Evolutionary conservation across 495 filamentous ascomycete species (phyloP).

Genomic region (Pyrenula aspistea): DNA sequence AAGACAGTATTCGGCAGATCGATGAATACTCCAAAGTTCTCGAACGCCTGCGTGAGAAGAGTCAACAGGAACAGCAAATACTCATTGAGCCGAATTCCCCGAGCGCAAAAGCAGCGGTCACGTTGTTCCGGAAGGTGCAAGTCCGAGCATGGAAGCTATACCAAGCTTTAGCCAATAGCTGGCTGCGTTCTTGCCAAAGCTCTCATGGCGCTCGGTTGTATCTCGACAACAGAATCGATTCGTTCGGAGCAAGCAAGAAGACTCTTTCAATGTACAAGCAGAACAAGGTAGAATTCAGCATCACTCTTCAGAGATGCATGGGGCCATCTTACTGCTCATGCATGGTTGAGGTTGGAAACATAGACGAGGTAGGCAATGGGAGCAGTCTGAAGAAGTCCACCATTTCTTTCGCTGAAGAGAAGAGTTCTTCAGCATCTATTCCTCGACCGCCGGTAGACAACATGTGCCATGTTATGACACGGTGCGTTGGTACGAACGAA

Average conservation of each 20-base stretch:
- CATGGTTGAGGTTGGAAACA: not conserved
- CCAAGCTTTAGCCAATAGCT: not conserved
- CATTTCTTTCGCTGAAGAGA: no score
- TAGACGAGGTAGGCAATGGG: not conserved
- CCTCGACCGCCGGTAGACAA: not conserved
- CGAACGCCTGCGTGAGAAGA: not conserved
- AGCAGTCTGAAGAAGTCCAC: not conserved
- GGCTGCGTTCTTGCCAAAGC: not conserved
- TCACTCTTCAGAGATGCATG: not conserved
- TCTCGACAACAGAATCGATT: not conserved
- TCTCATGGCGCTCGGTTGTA: not conserved
- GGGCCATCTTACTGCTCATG: not conserved
- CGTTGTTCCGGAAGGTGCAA: not conserved
- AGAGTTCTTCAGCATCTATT: not conserved
- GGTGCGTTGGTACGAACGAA: not conserved
- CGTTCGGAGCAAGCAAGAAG: not conserved
- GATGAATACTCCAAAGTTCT: not conserved
- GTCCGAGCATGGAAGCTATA: not conserved
- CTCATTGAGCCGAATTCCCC: not conserved
- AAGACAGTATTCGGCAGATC: constrained; percentile 1
- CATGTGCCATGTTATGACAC: not conserved
- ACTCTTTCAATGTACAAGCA: not conserved
- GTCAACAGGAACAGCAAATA: not conserved
- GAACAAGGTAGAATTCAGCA: not conserved
- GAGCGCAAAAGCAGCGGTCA: not conserved